Conservation (phyloP, 1,284 basidiomycete genomes). For the Tilletia setariae region DNA sequence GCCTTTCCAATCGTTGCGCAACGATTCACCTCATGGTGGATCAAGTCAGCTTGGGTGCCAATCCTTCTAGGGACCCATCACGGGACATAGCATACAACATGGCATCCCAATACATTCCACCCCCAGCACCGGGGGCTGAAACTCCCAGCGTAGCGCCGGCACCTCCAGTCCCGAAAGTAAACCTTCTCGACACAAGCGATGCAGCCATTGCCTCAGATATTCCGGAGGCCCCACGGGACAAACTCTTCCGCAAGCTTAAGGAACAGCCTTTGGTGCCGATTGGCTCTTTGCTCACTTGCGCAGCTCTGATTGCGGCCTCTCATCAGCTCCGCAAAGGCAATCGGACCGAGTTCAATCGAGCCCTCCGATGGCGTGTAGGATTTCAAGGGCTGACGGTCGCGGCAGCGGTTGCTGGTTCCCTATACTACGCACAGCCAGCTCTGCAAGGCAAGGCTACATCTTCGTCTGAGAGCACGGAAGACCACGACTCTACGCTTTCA, state of each 20-base stretch:
- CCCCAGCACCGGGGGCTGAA: background rate
- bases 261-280: slow-evolving; percentile 52
- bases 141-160: background rate
- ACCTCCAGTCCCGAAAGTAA: background rate
- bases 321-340: slow-evolving; percentile 48
- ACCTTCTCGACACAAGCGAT: slow-evolving; percentile 6
- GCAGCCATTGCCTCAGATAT: background rate
- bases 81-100: background rate
- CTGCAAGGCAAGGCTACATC: background rate
- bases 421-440: slow-evolving; percentile 31
- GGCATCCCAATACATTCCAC: slow-evolving; percentile 14
- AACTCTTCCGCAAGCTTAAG: slow-evolving; percentile 48
- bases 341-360: slow-evolving; percentile 44
- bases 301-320: slow-evolving; percentile 46
- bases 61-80: too few relatives aligned
- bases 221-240: slow-evolving; percentile 35
- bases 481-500: background rate
- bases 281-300: slow-evolving; percentile 46
- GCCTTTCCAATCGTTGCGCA: slow-evolving; percentile 5
- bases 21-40: background rate
- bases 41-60: slow-evolving; percentile 9
- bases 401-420: slow-evolving; percentile 42
- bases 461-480: background rate
- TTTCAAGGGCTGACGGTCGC: slow-evolving; percentile 51
- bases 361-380: slow-evolving; percentile 50